These are phyloP conservation scores for Beverwykella pulmonaria DNA, from an alignment of 495 filamentous ascomycete species.

Conservation along the genomic window DNA sequence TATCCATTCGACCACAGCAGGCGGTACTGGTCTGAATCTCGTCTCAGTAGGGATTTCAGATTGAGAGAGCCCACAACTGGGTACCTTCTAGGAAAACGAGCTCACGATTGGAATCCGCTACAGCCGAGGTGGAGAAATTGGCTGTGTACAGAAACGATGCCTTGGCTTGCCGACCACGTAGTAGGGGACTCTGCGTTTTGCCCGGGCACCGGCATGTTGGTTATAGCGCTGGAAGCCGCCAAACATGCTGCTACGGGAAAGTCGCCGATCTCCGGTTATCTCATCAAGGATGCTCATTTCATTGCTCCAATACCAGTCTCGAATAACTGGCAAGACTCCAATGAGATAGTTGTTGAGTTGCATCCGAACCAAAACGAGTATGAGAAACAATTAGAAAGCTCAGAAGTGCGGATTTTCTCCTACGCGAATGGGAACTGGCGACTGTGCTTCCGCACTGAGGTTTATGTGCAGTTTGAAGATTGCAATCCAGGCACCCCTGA, in stretches of 20 bases:
- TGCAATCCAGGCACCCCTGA: not conserved
- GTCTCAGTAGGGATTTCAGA: not conserved
- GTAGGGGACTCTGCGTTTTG: not conserved
- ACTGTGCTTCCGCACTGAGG: not conserved
- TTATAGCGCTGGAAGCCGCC: slow-evolving; percentile 6
- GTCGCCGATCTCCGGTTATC: not conserved
- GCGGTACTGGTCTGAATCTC: slow-evolving; percentile 8
- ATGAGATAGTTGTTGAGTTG: not conserved
- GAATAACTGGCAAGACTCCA: not conserved
- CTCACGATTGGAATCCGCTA: not conserved
- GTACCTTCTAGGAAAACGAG: not conserved
- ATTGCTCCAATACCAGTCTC: not conserved
- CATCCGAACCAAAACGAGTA: not conserved
- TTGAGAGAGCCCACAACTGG: not conserved
- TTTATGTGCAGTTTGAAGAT: not conserved
- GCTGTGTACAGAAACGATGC: not conserved
- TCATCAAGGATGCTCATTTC: not conserved
- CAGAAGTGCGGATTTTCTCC: not conserved
- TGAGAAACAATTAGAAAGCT: not conserved
- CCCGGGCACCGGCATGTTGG: slow-evolving; percentile 4
- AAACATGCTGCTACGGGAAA: not conserved
- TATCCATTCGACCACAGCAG: slow-evolving; percentile 18
- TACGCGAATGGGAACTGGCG: not conserved
- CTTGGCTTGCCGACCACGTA: slow-evolving; percentile 12
- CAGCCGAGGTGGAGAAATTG: not conserved